These are phyloP conservation scores for Euphorbia pulcherrima DNA, from an alignment of 345 rosid species.

Conservation along the genomic window DNA sequence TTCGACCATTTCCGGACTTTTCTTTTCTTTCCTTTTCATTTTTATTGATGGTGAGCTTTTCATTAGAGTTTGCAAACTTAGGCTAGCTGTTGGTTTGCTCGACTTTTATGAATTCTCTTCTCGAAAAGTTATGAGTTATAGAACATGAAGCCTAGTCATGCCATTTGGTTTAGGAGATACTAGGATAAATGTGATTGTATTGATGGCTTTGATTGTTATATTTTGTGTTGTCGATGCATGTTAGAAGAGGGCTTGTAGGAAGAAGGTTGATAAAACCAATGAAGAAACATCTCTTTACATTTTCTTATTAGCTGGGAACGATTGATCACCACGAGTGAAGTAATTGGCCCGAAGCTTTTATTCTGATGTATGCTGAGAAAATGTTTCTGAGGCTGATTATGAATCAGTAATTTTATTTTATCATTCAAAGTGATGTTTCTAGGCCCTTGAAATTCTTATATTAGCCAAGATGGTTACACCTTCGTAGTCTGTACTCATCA, in stretches of 20 bases:
- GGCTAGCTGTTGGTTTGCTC: background rate
- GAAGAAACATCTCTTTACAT: background rate
- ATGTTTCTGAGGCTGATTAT: background rate
- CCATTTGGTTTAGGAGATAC: background rate
- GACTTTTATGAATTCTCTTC: background rate
- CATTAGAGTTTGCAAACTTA: background rate
- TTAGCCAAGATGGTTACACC: constrained; percentile 1
- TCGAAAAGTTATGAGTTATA: background rate
- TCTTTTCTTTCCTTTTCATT: background rate
- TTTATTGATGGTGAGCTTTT: background rate
- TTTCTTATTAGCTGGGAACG: background rate
- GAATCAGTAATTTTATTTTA: background rate
- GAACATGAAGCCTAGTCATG: background rate
- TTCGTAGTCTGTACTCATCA: background rate
- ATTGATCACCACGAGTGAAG: background rate
- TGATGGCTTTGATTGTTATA: background rate
- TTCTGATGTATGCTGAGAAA: background rate
- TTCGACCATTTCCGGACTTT: background rate
- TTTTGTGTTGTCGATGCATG: background rate
- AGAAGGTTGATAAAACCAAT: background rate
- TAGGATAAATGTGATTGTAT: background rate
- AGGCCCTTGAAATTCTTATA: constrained; percentile 4
- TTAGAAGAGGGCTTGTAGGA: background rate
- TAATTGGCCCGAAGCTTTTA: background rate
- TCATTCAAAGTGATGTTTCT: background rate